Evolutionary conservation across 768 basidiomycete genomes (phyloP), one percentile per base, ranked within the genome.

Genomic region (Cystobasidium tubakii): DNA sequence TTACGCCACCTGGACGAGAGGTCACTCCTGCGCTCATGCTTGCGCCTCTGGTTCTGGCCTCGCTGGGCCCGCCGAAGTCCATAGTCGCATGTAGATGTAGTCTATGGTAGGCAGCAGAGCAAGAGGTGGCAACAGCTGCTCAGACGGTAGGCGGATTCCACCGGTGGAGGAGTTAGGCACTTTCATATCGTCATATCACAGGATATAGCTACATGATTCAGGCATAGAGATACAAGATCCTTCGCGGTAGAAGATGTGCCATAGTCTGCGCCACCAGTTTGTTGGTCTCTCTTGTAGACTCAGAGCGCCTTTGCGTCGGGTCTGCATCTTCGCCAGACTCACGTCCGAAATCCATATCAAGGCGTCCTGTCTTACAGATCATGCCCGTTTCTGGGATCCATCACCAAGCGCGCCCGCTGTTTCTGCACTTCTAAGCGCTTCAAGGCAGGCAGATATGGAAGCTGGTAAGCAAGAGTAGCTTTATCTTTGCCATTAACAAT

Each of bases 401-500:
- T 9, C 10, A 60, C 6, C 4, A 60, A 60, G 21, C 33, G 25
- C 29, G 57, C 57, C 23, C 33, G 4, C 21, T 60, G 57, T 21
- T 60, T 27, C 13, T 29, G 57, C 7, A 60, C 33, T 15, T 29
- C 33, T 12, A 60, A 13, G 9, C 29, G 13, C 27, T 60, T 60
- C 29, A 60, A 23, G 27, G 9, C 13, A 29, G 57, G 57, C 1
- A 60, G 57, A 21, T 27, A 34, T 34, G 57, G 57, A 27, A 60
- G 57, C 29, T 60, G 57, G 21, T 60, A 60, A 6, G 57, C 25
- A 15, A 6, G 57, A 7, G 33, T 27, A 29, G 57, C 57, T 29
- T 60, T 60, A 29, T 60, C 57, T 31, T 60, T 60, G 4, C 33
- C 57, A 34, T 60, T 34, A 29, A 60, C 57, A 27, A 60, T 29